Percentiles rank a stretch among this genome's conserved stretches.
These are phyloP conservation scores for Ramalina peruviana DNA, from an alignment of 495 filamentous ascomycete species.

Conservation along the genomic window DNA sequence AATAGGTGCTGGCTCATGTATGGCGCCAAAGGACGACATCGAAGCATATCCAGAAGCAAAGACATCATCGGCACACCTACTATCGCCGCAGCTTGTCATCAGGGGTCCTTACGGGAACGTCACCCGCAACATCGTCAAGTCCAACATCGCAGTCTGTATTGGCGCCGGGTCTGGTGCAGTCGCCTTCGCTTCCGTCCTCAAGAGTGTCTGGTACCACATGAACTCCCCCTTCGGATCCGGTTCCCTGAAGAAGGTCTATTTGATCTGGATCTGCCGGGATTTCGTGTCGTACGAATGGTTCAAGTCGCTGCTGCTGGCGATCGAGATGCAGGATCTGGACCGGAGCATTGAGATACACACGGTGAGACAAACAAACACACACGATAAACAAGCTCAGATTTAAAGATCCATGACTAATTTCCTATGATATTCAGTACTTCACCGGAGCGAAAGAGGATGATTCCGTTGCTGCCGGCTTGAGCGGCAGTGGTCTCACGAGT, in stretches of 20 bases:
- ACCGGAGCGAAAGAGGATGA: too few species aligned
- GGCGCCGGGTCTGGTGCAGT: slow-evolving; percentile 65
- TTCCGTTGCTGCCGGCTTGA: too few species aligned
- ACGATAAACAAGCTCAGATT: too few species aligned
- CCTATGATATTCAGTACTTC: too few species aligned
- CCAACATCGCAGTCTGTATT: slow-evolving; percentile 53
- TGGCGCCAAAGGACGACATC: slow-evolving; percentile 44
- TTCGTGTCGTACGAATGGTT: slow-evolving; percentile 77
- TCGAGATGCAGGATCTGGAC: slow-evolving; percentile 71
- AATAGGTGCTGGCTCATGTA: slow-evolving; percentile 23
- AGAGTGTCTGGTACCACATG: slow-evolving; percentile 80
- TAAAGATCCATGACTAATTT: too few species aligned
- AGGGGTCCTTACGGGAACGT: slow-evolving; percentile 70
- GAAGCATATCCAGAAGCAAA: slow-evolving; percentile 13
- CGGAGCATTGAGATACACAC: slow-evolving; percentile 61
- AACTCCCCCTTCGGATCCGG: slow-evolving; percentile 67
- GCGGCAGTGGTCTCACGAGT: too few species aligned
- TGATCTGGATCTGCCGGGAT: slow-evolving; percentile 75
- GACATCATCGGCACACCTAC: too few species aligned
- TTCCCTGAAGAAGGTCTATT: slow-evolving; percentile 64
- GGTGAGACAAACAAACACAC: slow-evolving; percentile 7
- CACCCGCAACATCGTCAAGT: slow-evolving; percentile 65
- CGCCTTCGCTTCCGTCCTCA: slow-evolving; percentile 62
- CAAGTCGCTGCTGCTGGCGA: slow-evolving; percentile 59
- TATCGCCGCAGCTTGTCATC: slow-evolving; percentile 51